Evolutionary conservation across 805 yeast genomes (phyloP).

Genomic region (Ogataea saltuana): DNA sequence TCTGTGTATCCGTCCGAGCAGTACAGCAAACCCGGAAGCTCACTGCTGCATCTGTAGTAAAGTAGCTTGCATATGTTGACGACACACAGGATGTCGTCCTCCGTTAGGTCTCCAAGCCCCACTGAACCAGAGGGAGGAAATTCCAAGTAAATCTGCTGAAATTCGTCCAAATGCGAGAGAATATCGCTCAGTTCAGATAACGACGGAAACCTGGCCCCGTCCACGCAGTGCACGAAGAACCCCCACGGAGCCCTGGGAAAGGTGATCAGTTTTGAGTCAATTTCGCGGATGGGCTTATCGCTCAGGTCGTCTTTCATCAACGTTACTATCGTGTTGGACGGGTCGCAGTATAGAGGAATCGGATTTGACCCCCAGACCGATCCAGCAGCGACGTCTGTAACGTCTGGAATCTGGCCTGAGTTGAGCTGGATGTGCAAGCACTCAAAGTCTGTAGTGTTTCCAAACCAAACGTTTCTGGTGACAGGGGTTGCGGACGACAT

Average conservation of each 20-base stretch:
- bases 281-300: constrained; percentile 22
- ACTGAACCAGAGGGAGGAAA: constrained; percentile 88
- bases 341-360: constrained; percentile 49
- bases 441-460: constrained; percentile 76
- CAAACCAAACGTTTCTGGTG: constrained; percentile 65
- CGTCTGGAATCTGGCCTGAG: constrained; percentile 5
- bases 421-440: constrained; percentile 35
- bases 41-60: constrained; percentile 41
- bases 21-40: constrained; percentile 56
- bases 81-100: constrained; percentile 61
- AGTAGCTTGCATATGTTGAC: constrained; percentile 70
- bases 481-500: constrained; percentile 80
- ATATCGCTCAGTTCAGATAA: constrained; percentile 37
- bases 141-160: constrained; percentile 40
- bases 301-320: constrained; percentile 36
- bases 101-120: constrained; percentile 68
- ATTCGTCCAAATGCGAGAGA: constrained; percentile 18
- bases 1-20: constrained; percentile 95
- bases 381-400: not conserved
- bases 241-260: constrained; percentile 58
- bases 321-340: constrained; percentile 50
- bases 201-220: constrained; percentile 56
- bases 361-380: no score
- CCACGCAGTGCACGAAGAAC: constrained; percentile 58
- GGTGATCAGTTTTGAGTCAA: constrained; percentile 41